Evolutionary conservation across 164 flowering plant species (phyloP).

Genomic region (Magnolia kwangsiensis): DNA sequence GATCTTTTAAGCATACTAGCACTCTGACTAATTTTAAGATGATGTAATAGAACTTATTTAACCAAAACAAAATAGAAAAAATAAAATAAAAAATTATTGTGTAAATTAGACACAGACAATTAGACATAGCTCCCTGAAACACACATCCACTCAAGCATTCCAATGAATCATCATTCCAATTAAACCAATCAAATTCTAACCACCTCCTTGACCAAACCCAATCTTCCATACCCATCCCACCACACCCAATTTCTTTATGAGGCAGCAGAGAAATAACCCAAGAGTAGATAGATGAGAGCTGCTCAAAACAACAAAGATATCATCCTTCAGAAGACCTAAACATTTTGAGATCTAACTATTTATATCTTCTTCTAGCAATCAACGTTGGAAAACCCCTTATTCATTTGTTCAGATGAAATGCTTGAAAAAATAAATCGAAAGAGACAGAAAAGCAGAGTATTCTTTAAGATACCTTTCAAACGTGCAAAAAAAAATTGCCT

Average conservation of each 20-base stretch:
- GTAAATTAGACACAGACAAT: neutral
- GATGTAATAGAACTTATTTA: too few species aligned
- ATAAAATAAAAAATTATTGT: neutral
- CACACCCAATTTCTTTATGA: neutral
- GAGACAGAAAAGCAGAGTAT: neutral
- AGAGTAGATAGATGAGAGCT: neutral
- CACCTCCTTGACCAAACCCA: constrained; percentile 14
- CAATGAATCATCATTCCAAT: too few species aligned
- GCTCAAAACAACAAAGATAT: constrained; percentile 1
- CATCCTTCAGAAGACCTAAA: constrained; percentile 7
- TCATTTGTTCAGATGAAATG: constrained; percentile 18
- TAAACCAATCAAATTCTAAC: too few species aligned
- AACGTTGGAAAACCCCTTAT: constrained; percentile 33
- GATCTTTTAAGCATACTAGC: too few species aligned
- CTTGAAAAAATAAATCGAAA: neutral
- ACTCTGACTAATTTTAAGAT: too few species aligned
- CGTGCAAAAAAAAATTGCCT: neutral
- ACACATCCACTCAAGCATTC: too few species aligned
- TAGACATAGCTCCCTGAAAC: too few species aligned
- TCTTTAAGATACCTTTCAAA: neutral
- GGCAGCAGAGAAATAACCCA: neutral
- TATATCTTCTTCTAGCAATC: neutral
- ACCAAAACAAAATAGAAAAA: too few species aligned
- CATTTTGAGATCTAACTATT: neutral
- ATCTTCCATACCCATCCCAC: constrained; percentile 12